Evolutionary conservation across 768 basidiomycete genomes (phyloP).

Genomic region (Tylopilus sp.): DNA sequence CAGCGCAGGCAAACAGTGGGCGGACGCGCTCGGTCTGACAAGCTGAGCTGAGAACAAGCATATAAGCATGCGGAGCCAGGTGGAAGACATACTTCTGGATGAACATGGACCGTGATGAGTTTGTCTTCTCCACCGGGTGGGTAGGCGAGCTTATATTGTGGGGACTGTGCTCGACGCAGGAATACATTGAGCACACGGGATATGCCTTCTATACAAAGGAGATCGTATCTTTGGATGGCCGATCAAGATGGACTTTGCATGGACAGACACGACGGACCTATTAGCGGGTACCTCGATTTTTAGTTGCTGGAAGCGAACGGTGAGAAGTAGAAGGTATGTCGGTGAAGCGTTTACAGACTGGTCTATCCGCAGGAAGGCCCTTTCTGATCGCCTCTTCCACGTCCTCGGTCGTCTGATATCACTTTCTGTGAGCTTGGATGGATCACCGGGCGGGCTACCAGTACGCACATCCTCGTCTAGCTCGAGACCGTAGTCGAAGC

Average conservation of each 20-base stretch:
- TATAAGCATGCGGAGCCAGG: neutral
- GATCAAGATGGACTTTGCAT: conserved; percentile 2
- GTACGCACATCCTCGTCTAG: conserved; percentile 91
- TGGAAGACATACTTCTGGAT: conserved; percentile 58
- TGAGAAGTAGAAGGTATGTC: conserved; percentile 3
- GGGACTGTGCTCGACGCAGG: conserved; percentile 64
- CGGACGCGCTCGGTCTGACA: conserved; percentile 74
- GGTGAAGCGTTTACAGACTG: conserved; percentile 44
- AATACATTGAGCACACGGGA: conserved; percentile 82
- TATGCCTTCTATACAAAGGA: conserved; percentile 96
- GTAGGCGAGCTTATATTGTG: conserved; percentile 69
- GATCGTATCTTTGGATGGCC: conserved; percentile 72
- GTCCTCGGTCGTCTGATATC: conserved; percentile 76
- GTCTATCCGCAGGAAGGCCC: conserved; percentile 80
- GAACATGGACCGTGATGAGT: conserved; percentile 64
- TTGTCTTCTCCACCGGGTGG: conserved; percentile 64
- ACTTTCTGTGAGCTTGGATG: neutral
- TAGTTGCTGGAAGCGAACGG: conserved; percentile 61
- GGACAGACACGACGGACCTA: conserved; percentile 45
- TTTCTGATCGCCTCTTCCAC: conserved; percentile 80
- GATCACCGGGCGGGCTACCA: neutral
- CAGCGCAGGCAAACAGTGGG: conserved; percentile 86
- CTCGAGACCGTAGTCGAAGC: conserved; percentile 97
- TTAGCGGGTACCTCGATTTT: conserved; percentile 99
- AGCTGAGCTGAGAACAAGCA: neutral